Evolutionary conservation across 805 yeast genomes (phyloP), one percentile per base, ranked within the genome.

Genomic region (Dipodascus albidus): DNA sequence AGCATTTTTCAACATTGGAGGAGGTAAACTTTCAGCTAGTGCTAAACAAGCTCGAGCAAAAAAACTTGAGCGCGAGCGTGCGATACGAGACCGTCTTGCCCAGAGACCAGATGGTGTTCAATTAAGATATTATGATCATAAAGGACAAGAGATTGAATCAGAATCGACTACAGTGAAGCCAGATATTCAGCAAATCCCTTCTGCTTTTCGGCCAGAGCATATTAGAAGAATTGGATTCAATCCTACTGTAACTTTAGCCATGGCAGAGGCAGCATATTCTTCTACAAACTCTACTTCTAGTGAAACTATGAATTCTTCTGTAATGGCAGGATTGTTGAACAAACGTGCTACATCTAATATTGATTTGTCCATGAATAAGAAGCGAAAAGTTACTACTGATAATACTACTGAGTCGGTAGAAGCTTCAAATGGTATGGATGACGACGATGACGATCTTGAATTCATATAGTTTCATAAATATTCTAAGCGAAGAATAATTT

Each of bases 371-470:
- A 31, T 52, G 21, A 23, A 52, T 19, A 47, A 21, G 23, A 49
- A 33, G 41, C 23, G 35, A 21, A 48, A 49, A 11, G 23, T 23
- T 23, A 17, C 23, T 11, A 22, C 48, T 23, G 49, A 14, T n/a
- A n/a, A n/a, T n/a, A n/a, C n/a, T n/a, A n/a, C n/a, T n/a, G n/a
- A n/a, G n/a, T n/a, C n/a, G 17, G 22, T 11, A 14, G 23, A 33
- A 24, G 19, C 44, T 14, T 17, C 19, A 9, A 24, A 3, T 9
- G 60, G 66, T 49, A 66, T 64, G 17, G 63, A 64, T 35, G 67
- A 68, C 24, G 67, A 70, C 49, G 73, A 70, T 27, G 64, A 73
- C 23, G 77, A 73, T 51, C 68, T 59, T 52, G 62, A 60, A 35
- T 56, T 52, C 24, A 47, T 54, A 19, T 57, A 35, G 47, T 27